A percentile compares a stretch with the other conserved stretches of the same genome.
Evolutionary conservation across 2,329 filamentous ascomycete species (phyloP).

Genomic region (Pestalotiopsis sp.): DNA sequence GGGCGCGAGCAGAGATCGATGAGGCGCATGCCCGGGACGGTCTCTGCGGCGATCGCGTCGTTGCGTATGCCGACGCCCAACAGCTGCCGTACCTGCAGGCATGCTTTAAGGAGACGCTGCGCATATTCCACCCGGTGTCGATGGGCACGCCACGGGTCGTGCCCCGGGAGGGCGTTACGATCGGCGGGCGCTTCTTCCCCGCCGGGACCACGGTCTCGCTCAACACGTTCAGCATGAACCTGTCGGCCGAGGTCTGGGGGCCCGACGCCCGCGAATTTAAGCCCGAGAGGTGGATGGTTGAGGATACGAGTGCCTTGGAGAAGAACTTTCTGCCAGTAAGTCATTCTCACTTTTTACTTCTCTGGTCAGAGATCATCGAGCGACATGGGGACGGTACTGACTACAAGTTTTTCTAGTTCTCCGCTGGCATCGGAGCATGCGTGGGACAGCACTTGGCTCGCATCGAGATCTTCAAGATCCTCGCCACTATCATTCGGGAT

Average conservation of each 20-base stretch:
- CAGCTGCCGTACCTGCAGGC: slow-evolving; percentile 3
- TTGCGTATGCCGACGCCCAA: not conserved
- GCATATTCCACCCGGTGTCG: not conserved
- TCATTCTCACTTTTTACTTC: not conserved
- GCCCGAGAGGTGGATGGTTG: slow-evolving; percentile 9
- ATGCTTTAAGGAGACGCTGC: slow-evolving; percentile 8
- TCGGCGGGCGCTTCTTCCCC: not conserved
- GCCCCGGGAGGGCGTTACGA: not conserved
- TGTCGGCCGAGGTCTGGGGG: slow-evolving; percentile 9
- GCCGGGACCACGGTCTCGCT: not conserved
- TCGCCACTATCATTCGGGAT: slow-evolving; percentile 9
- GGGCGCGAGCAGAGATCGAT: not conserved
- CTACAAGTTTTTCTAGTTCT: not conserved
- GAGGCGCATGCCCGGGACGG: not conserved
- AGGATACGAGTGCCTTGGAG: not conserved
- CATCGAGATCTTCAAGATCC: slow-evolving; percentile 10
- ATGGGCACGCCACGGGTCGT: slow-evolving; percentile 10
- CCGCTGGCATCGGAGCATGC: not conserved
- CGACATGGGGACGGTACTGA: not conserved
- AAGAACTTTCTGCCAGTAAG: slow-evolving; percentile 7
- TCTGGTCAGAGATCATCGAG: not conserved
- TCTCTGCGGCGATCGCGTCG: not conserved
- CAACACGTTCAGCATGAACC: not conserved
- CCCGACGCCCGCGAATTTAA: slow-evolving; percentile 4
- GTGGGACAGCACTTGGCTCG: slow-evolving; percentile 10